phyloP scores from a whole-genome alignment of 768 basidiomycete genomes.

The Rhizopogon roseolus region DNA sequence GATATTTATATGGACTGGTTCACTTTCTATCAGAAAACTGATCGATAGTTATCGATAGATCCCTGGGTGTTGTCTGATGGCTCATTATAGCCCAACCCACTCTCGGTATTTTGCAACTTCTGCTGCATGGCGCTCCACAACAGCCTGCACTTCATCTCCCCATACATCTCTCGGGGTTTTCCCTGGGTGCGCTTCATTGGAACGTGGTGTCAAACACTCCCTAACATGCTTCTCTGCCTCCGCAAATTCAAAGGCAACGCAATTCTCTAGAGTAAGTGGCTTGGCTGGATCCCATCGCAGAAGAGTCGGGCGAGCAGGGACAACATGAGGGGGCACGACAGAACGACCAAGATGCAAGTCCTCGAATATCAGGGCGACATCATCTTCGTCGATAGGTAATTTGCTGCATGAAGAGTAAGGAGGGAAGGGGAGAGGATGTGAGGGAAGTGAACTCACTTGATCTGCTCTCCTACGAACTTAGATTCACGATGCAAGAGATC shows the following conservation, averaged over 20 bases:
- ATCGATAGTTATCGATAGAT: not conserved
- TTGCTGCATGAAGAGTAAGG: conserved; percentile 38
- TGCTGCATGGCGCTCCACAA: conserved; percentile 52
- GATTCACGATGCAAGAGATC: conserved; percentile 75
- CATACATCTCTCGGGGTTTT: conserved; percentile 54
- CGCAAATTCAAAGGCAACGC: conserved; percentile 74
- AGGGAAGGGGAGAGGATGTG: not conserved
- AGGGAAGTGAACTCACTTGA: conserved; percentile 45
- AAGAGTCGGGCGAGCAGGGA: conserved; percentile 69
- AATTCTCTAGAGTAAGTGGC: conserved; percentile 72
- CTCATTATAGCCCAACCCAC: conserved; percentile 38
- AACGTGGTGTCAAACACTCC: conserved; percentile 34
- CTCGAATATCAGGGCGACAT: conserved; percentile 80
- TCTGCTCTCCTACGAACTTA: conserved; percentile 51
- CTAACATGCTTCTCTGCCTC: conserved; percentile 68
- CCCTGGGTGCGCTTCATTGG: conserved; percentile 1
- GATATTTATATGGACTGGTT: conserved; percentile 16
- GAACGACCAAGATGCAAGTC: conserved; percentile 81
- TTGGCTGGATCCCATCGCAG: conserved; percentile 73
- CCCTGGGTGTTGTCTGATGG: not conserved
- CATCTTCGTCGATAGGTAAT: conserved; percentile 78
- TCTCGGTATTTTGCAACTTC: conserved; percentile 55
- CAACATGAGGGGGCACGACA: conserved; percentile 69
- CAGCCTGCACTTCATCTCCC: conserved; percentile 56
- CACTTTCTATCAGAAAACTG: conserved; percentile 1